Evolutionary conservation across 257 asterid species (phyloP), one percentile per base, ranked within the genome.

Genomic region (Cordia subcordata): DNA sequence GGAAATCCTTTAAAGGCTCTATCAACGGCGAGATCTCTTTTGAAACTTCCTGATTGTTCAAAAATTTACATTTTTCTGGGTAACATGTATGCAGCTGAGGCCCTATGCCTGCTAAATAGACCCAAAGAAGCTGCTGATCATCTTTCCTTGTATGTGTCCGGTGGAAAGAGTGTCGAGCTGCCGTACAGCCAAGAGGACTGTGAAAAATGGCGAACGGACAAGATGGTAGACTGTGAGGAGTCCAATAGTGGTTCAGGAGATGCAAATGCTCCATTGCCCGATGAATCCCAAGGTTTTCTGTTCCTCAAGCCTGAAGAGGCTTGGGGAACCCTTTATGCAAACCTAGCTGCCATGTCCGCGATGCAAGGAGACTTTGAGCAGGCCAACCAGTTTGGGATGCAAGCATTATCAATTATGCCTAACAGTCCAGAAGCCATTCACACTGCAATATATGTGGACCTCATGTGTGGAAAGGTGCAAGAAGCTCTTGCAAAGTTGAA

Each of bases 291-390:
- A 49, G 65, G 59, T 17, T 60, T 71, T 16, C 49, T 47, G 50
- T 80, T 83, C 66, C 73, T 79, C 37, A 83, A 82, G 55, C 96
- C 96, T 4, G 95, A 81, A 76, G 90, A 85, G 79, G 95, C 96
- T 8, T 88, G 90, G 5, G 96, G 94, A 42, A 69, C 75, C 10
- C 63, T 82, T n/a, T 73, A 68, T 42, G 80, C 83, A 8, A 85
- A 91, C 69, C 75, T 73, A 52, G 98, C 98, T 46, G 80, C 83
- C 64, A 74, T 81, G 75, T 56, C 71, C 23, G 88, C 82, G 11
- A 38, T 73, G 68, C 75, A 70, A 45, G 95, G 96, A 32, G 90
- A 91, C 60, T 52, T 79, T 17, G 92, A 88, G 65, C 86, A 58
- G 63, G 96, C 94, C 22, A 80, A 63, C 17, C 67, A 58, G 17